Evolutionary conservation across 2,329 filamentous ascomycete genomes (phyloP), one percentile per base, ranked within the genome.

Genomic region (Ophiostoma tasmaniense): DNA sequence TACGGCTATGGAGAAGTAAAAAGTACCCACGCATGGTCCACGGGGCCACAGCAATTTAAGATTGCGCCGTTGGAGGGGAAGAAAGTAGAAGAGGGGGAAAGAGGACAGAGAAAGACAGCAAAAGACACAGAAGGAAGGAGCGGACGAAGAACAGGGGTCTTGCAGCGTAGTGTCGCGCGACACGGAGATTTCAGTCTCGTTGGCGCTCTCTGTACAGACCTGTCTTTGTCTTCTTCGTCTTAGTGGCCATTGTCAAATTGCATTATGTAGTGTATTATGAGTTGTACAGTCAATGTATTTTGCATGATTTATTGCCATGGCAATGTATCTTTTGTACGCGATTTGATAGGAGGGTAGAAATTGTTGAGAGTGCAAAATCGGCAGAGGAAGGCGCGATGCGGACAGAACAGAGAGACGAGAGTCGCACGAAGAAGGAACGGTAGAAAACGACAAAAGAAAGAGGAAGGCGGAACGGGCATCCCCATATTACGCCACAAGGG

Each of bases 1-100:
- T 33, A 50, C 17, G 20, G 10, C 45, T 45, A 13, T 45, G 13
- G 37, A 42, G 35, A 14, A 39, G 37, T 20, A 10, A 22, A 52
- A 52, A 52, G 50, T 52, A 59, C 52, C 52, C 52, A 59, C 52
- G 52, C 50, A 59, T 59, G 25, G 52, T 30, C 2, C 52, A 30
- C 52, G 52, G 52, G 10, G 52, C 22, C 55, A 61, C 25, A 17
- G 25, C 7, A 17, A 25, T 28, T 55, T 61, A 61, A 61, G 25
- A 61, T 61, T 61, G 55, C 55, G 55, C 55, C 55, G 55, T 61
- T 61, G 55, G 55, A 61, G 55, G 55, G 55, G 55, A 30, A 33
- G 33, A 30, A 25, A 55, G 50, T 6, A 25, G 50, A 55, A 55
- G 50, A 55, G n/a, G 55, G 25, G 55, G 50, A 28, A 55, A 25